These are phyloP conservation scores for Debaryomyces tyrocola DNA, from an alignment of 805 yeast species.

Conservation along the genomic window DNA sequence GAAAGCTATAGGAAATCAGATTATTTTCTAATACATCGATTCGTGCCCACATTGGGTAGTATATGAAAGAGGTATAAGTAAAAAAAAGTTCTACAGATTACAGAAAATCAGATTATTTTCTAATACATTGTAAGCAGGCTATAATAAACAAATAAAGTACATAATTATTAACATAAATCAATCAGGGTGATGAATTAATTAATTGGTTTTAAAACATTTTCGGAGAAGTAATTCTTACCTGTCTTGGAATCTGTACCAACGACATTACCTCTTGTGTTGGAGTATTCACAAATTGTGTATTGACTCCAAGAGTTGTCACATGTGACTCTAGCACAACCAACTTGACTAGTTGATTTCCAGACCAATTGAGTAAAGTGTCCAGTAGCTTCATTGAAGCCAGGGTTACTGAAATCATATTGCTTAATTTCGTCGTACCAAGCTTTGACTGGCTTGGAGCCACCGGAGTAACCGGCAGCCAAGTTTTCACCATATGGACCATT, in stretches of 20 bases:
- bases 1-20: no score
- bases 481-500: conserved; percentile 74
- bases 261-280: conserved; percentile 52
- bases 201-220: conserved; percentile 44
- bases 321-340: conserved; percentile 64
- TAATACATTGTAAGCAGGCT: not conserved
- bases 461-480: conserved; percentile 66
- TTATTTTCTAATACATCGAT: no score
- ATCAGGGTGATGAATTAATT: not conserved
- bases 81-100: no score
- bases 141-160: not conserved
- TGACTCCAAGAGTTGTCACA: conserved; percentile 53
- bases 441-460: conserved; percentile 57
- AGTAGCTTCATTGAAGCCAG: conserved; percentile 52
- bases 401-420: conserved; percentile 51
- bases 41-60: no score
- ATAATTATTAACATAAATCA: not conserved
- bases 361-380: conserved; percentile 82
- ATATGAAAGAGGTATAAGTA: no score
- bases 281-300: conserved; percentile 71
- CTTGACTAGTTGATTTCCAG: conserved; percentile 59
- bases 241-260: conserved; percentile 32
- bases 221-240: conserved; percentile 36
- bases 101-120: not conserved
- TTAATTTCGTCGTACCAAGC: conserved; percentile 74